Conservation (phyloP, 225 moss, liverwort and hornwort genomes). For the Antitrichia curtipendula region DNA sequence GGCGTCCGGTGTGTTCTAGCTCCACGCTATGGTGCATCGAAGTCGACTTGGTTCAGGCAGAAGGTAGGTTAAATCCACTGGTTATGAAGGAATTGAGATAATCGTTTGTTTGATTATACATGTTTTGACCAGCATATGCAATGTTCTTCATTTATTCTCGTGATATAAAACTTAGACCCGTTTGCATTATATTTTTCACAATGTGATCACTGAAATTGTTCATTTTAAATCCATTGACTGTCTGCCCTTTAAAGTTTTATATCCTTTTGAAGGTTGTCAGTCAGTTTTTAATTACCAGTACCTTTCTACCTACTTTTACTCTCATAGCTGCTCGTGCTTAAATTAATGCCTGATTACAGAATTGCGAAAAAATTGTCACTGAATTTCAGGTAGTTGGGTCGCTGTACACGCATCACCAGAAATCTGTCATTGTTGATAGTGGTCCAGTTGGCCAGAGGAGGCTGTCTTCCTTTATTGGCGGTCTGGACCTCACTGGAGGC, state of each 20-base stretch:
- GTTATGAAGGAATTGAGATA: background rate
- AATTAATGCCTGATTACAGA: background rate
- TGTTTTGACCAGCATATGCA: background rate
- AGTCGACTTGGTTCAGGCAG: slow-evolving; percentile 50
- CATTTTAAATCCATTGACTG: background rate
- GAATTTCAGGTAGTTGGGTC: slow-evolving; percentile 43
- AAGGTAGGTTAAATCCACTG: slow-evolving; percentile 1
- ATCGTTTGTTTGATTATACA: background rate
- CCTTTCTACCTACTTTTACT: background rate
- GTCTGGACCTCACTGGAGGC: slow-evolving; percentile 38
- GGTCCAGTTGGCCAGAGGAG: slow-evolving; percentile 25
- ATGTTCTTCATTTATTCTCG: background rate
- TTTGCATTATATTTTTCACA: background rate
- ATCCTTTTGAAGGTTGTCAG: background rate
- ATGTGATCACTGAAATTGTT: background rate
- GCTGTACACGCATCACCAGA: slow-evolving; percentile 54
- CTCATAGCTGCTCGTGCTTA: background rate
- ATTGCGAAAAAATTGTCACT: background rate
- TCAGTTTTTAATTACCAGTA: background rate
- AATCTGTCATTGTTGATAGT: slow-evolving; percentile 28
- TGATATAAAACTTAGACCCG: background rate
- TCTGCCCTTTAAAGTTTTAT: background rate
- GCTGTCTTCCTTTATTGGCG: slow-evolving; percentile 33
- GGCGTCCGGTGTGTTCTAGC: slow-evolving; percentile 38
- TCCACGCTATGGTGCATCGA: slow-evolving; percentile 41